Base-by-base conservation (phyloP, 2,329 filamentous ascomycete genomes). In the Cytospora mali region DNA sequence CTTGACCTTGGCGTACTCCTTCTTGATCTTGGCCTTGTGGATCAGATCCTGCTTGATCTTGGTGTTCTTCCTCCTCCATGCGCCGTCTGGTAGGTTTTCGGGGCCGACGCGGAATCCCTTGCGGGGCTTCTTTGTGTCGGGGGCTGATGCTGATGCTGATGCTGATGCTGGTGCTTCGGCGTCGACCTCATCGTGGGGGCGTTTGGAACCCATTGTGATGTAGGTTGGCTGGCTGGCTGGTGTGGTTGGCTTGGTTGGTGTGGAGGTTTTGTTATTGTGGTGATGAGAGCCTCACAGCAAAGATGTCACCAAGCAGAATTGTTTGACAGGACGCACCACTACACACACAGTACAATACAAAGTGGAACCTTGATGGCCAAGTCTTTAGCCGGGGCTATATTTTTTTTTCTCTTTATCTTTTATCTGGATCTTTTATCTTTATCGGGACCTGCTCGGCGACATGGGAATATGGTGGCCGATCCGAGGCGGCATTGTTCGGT, bases 11-110 rank as follows among this genome's bases (percentile, higher is more conserved):
- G 90, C 90, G 73, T 97, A 97, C 49, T 90, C 86, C 76, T 97
- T 96, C 77, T 94, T 95, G 66, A 97, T 83, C 76, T 97, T 97
- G 65, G 93, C 93, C 75, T 95, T 96, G 75, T 93, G 87, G 70
- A 98, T 97, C 61, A 97, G 80, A 68, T 91, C 86, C 68, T 89
- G 84, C 77, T 98, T 98, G 72, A 97, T 95, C 76, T 94, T 94
- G 75, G 91, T 87, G 62, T 62, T 64, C 25, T 97, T 97, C 70
- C 94, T 88, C 71, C 87, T 86, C 84, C 95, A 92, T 25, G 89
- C 89, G 61, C 94, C 93, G 74, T 97, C 93, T 48, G 94, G 94
- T 28, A 98, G 81, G 74, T 97, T 96, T 42, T 90, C 90, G 31
- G 94, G 93, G 0, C 93, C 94, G 62, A 97, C 90, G 48, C 85